A percentile compares a stretch with the other conserved stretches of the same genome.
These are phyloP conservation scores for Torrubiellomyces zombiae DNA, from an alignment of 2,329 filamentous ascomycete species.

Conservation along the genomic window DNA sequence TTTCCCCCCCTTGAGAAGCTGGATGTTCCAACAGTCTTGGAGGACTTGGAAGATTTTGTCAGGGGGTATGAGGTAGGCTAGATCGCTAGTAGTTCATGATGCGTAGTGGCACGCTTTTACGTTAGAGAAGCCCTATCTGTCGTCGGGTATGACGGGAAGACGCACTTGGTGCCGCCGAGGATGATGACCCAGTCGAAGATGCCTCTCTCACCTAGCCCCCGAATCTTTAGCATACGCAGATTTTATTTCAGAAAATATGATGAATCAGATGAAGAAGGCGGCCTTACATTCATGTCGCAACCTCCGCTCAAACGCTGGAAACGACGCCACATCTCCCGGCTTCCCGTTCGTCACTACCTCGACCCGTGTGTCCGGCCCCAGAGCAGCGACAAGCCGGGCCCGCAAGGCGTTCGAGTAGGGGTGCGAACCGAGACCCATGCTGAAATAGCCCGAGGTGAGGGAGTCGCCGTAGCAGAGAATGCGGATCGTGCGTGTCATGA, in stretches of 20 bases:
- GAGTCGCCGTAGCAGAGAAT: slow-evolving; percentile 51
- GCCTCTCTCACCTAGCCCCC: slow-evolving; percentile 10
- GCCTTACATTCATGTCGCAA: slow-evolving; percentile 20
- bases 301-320: slow-evolving; percentile 13
- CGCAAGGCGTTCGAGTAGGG: slow-evolving; percentile 37
- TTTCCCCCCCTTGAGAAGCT: slow-evolving; percentile 30
- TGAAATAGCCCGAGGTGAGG: slow-evolving; percentile 39
- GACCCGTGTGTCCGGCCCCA: slow-evolving; percentile 25
- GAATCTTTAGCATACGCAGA: too few relatives aligned
- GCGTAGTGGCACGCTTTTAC: not conserved
- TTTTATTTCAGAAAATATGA: slow-evolving; percentile 2
- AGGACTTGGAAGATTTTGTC: slow-evolving; percentile 31
- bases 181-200: slow-evolving; percentile 44
- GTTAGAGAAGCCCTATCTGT: too few relatives aligned
- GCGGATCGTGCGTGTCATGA: slow-evolving; percentile 22
- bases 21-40: slow-evolving; percentile 30
- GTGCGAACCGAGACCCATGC: slow-evolving; percentile 23
- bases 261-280: slow-evolving; percentile 1
- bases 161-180: slow-evolving; percentile 45
- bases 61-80: slow-evolving; percentile 22
- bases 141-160: too few relatives aligned
- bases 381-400: slow-evolving; percentile 26
- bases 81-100: slow-evolving; percentile 22
- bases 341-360: slow-evolving; percentile 31
- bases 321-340: slow-evolving; percentile 32